phyloP scores from a whole-genome alignment of 1,284 basidiomycete species.

The Malassezia cuniculi region DNA sequence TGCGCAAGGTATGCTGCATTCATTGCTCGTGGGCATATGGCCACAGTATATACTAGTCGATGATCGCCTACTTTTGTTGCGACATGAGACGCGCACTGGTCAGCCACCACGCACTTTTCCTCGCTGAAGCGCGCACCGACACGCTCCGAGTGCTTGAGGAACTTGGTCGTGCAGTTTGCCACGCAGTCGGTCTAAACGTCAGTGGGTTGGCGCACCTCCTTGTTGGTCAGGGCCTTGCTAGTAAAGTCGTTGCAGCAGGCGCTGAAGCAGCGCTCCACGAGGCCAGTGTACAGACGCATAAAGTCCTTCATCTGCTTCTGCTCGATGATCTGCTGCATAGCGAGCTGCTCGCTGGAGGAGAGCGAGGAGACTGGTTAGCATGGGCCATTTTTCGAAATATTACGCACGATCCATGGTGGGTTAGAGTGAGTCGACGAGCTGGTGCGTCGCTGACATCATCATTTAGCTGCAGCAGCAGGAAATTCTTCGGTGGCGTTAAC shows the following conservation, averaged over 20 bases:
- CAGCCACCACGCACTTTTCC: conserved; percentile 31
- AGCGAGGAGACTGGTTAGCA: conserved; percentile 32
- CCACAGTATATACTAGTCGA: too few relatives aligned
- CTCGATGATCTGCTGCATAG: conserved; percentile 42
- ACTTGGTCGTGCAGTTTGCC: conserved; percentile 68
- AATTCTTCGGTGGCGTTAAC: too few relatives aligned
- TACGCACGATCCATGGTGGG: conserved; percentile 24
- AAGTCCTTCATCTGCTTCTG: conserved; percentile 87
- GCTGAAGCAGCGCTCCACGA: conserved; percentile 90
- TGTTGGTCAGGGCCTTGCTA: conserved; percentile 75
- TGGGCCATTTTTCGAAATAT: not conserved
- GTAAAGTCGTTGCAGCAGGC: conserved; percentile 94
- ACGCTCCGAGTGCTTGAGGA: conserved; percentile 89
- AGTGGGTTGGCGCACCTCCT: conserved; percentile 58
- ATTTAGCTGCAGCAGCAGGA: not conserved
- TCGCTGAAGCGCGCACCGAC: conserved; percentile 68
- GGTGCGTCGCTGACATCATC: not conserved
- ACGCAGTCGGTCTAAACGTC: conserved; percentile 49
- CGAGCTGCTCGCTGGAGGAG: conserved; percentile 34
- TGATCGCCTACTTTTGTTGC: not conserved
- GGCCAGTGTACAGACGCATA: conserved; percentile 81
- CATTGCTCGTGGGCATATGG: too few relatives aligned
- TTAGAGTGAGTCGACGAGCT: conserved; percentile 1
- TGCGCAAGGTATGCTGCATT: too few relatives aligned
- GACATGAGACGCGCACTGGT: conserved; percentile 12